Evolutionary conservation across 768 basidiomycete genomes (phyloP).

Genomic region (Tricholoma saponaceum): DNA sequence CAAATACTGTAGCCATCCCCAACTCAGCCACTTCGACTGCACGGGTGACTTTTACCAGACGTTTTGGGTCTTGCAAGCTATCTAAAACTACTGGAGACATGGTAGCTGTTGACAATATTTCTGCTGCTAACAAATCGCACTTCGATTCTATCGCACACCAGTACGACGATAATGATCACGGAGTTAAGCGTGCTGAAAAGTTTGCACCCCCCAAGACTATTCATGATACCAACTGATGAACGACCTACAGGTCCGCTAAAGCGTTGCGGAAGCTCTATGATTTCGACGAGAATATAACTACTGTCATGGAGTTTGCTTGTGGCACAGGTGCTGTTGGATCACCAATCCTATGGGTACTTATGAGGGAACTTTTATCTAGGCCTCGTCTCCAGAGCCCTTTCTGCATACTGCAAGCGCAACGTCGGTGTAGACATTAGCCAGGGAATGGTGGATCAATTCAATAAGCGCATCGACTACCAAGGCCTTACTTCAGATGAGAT

Average conservation of each 20-base stretch:
- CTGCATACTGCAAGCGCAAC: conserved; percentile 55
- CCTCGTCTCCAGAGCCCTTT: conserved; percentile 56
- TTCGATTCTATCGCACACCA: conserved; percentile 12
- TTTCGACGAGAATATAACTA: conserved; percentile 54
- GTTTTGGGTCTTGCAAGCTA: neutral
- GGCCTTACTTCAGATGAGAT: conserved; percentile 65
- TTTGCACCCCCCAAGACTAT: neutral
- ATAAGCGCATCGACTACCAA: conserved; percentile 50
- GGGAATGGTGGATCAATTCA: conserved; percentile 64
- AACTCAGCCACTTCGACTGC: too few relatives aligned
- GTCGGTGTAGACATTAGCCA: conserved; percentile 77
- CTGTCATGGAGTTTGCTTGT: conserved; percentile 72
- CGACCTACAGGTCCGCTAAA: conserved; percentile 26
- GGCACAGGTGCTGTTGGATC: conserved; percentile 47
- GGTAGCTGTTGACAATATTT: neutral
- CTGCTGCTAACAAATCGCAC: conserved; percentile 13
- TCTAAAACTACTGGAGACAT: neutral
- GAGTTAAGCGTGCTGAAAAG: conserved; percentile 8
- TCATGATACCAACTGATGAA: neutral
- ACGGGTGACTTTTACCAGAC: too few relatives aligned
- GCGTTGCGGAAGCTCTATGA: conserved; percentile 36
- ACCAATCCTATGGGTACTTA: neutral
- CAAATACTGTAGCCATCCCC: too few relatives aligned
- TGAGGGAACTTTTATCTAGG: conserved; percentile 37
- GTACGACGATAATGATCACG: conserved; percentile 14